Conservation (phyloP, 2,329 filamentous ascomycete genomes). For the Talaromyces sp. region DNA sequence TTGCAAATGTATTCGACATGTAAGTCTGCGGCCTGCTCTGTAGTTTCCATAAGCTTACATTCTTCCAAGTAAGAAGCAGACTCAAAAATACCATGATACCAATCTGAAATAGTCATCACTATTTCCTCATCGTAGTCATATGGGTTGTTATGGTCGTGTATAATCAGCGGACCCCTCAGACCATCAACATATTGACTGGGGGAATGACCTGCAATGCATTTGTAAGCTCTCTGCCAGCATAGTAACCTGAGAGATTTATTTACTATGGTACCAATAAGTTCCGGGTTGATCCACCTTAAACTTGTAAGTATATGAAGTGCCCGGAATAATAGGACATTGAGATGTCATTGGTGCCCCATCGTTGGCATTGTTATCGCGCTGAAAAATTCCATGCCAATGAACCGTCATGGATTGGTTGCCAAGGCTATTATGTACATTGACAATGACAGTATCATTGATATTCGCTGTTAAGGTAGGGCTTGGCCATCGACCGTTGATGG, state of each 20-base stretch:
- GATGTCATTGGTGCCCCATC: conserved; percentile 64
- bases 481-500: conserved; percentile 70
- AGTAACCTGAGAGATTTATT: neutral
- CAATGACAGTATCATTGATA: conserved; percentile 64
- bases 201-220: conserved; percentile 42
- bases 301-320: conserved; percentile 57
- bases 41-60: conserved; percentile 25
- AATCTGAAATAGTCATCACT: conserved; percentile 62
- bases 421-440: conserved; percentile 63
- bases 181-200: conserved; percentile 62
- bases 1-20: neutral
- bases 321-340: conserved; percentile 61
- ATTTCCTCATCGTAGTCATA: conserved; percentile 55
- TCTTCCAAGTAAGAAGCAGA: neutral
- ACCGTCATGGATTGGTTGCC: conserved; percentile 59
- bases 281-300: conserved; percentile 48
- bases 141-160: conserved; percentile 53
- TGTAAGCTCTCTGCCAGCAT: too few relatives aligned
- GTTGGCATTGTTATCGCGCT: conserved; percentile 69
- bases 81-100: conserved; percentile 49
- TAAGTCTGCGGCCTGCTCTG: conserved; percentile 38
- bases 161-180: conserved; percentile 58
- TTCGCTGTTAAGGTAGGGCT: conserved; percentile 67
- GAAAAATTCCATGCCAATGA: conserved; percentile 73
- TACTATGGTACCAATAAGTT: neutral